Percentiles rank a stretch among this genome's conserved stretches.
These are phyloP conservation scores for Paraconiothyrium sp. DNA, from an alignment of 2,329 filamentous ascomycete species.

Conservation along the genomic window DNA sequence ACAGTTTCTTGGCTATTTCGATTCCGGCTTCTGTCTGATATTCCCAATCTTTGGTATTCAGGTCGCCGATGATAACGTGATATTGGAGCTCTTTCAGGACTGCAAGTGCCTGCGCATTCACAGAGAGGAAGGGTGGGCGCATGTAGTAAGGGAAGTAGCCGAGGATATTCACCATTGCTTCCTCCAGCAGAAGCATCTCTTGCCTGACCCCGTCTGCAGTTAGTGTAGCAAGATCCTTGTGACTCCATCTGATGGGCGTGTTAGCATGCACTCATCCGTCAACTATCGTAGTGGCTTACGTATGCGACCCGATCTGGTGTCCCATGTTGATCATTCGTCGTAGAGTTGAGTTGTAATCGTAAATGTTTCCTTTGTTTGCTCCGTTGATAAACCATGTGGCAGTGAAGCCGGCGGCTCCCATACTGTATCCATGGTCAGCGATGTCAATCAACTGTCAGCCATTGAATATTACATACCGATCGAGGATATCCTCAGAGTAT, in stretches of 20 bases:
- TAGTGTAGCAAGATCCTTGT: slow-evolving; percentile 54
- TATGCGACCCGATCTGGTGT: slow-evolving; percentile 16
- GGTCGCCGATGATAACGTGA: slow-evolving; percentile 65
- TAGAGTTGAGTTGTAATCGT: slow-evolving; percentile 13
- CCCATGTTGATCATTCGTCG: slow-evolving; percentile 12
- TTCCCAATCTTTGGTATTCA: slow-evolving; percentile 68
- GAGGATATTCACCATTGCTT: slow-evolving; percentile 60
- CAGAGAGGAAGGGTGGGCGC: slow-evolving; percentile 51
- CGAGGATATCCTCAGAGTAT: slow-evolving; percentile 13
- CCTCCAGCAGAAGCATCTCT: slow-evolving; percentile 59
- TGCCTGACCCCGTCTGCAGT: slow-evolving; percentile 51
- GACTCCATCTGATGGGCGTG: slow-evolving; percentile 49
- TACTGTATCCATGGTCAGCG: not conserved
- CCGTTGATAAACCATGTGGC: slow-evolving; percentile 13
- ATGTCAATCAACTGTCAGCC: not conserved
- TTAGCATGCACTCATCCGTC: not conserved
- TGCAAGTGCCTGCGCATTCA: slow-evolving; percentile 41
- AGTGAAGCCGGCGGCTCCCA: slow-evolving; percentile 6
- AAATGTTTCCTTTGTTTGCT: slow-evolving; percentile 12
- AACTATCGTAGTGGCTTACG: not conserved
- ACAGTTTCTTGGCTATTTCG: slow-evolving; percentile 60
- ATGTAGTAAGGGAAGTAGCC: slow-evolving; percentile 62
- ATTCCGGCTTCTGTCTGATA: slow-evolving; percentile 55
- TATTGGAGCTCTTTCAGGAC: slow-evolving; percentile 57
- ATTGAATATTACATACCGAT: slow-evolving; percentile 4